Percentiles rank a stretch among this genome's conserved stretches.
These are phyloP conservation scores for Spongospora subterranea DNA, from an alignment of 208 protist species.

Conservation along the genomic window DNA sequence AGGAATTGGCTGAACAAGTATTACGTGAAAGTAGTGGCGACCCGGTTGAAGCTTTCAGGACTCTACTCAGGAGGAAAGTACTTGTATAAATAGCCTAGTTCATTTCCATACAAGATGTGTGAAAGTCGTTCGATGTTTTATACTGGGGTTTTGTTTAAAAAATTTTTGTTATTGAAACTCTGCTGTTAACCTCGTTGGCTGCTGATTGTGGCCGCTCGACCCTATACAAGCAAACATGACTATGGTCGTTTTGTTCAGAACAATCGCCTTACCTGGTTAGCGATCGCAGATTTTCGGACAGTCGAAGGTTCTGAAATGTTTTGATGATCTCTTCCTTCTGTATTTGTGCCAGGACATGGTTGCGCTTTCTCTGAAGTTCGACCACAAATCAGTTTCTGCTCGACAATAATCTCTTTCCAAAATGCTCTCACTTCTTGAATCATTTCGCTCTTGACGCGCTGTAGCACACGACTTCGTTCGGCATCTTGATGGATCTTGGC, in stretches of 20 bases:
- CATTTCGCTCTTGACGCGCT: constrained; percentile 49
- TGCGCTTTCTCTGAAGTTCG: not conserved
- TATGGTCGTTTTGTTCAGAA: not conserved
- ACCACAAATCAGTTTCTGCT: not conserved
- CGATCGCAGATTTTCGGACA: constrained; percentile 29
- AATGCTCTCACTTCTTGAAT: constrained; percentile 9
- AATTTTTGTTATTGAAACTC: not conserved
- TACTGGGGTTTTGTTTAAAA: too few species aligned
- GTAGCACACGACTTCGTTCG: constrained; percentile 39
- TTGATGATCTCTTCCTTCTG: constrained; percentile 47
- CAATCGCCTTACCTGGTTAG: not conserved
- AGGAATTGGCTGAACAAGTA: not conserved
- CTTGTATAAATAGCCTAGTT: not conserved
- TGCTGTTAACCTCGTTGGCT: not conserved
- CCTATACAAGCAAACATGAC: not conserved
- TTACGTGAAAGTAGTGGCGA: constrained; percentile 8
- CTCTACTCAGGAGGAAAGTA: not conserved
- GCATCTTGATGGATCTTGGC: constrained; percentile 30
- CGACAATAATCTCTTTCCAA: not conserved
- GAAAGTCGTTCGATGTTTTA: too few species aligned
- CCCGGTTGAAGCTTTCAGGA: not conserved
- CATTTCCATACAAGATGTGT: too few species aligned
- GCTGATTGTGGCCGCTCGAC: not conserved
- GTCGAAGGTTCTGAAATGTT: constrained; percentile 6
- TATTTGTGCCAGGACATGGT: constrained; percentile 48